Percentiles rank a stretch among this genome's conserved stretches.
These are phyloP conservation scores for Penicillium tannophilum DNA, from an alignment of 495 filamentous ascomycete genomes.

Conservation along the genomic window DNA sequence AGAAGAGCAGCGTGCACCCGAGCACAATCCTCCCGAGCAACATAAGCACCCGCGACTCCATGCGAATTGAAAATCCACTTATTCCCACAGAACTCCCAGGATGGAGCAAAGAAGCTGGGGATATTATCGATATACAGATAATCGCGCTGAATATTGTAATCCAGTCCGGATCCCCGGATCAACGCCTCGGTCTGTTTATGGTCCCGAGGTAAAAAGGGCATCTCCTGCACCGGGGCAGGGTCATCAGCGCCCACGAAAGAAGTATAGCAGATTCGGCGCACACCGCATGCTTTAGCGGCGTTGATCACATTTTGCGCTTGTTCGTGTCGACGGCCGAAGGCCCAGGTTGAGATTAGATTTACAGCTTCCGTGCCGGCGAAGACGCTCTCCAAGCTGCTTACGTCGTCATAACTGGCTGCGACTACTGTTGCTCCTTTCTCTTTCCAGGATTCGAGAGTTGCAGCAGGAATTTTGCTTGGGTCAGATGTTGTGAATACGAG, in stretches of 20 bases:
- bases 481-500: conserved; percentile 2
- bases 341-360: conserved; percentile 9
- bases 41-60: conserved; percentile 1
- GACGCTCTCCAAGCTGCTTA: not conserved
- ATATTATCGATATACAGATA: conserved; percentile 8
- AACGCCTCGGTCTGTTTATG: conserved; percentile 2
- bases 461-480: not conserved
- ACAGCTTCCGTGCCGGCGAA: conserved; percentile 9
- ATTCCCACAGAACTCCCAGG: conserved; percentile 4
- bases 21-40: conserved; percentile 2
- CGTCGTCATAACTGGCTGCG: not conserved
- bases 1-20: conserved; percentile 2
- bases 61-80: conserved; percentile 3
- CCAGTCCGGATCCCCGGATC: conserved; percentile 5
- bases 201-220: conserved; percentile 7
- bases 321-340: conserved; percentile 7
- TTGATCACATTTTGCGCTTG: conserved; percentile 8
- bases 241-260: conserved; percentile 7
- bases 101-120: conserved; percentile 3
- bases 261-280: conserved; percentile 9
- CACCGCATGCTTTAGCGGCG: not conserved
- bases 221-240: conserved; percentile 1
- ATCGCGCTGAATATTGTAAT: conserved; percentile 8
- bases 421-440: not conserved
- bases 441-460: not conserved